These are phyloP conservation scores for Chaetothyriales sp. DNA, from an alignment of 2,329 filamentous ascomycete genomes.

Conservation along the genomic window DNA sequence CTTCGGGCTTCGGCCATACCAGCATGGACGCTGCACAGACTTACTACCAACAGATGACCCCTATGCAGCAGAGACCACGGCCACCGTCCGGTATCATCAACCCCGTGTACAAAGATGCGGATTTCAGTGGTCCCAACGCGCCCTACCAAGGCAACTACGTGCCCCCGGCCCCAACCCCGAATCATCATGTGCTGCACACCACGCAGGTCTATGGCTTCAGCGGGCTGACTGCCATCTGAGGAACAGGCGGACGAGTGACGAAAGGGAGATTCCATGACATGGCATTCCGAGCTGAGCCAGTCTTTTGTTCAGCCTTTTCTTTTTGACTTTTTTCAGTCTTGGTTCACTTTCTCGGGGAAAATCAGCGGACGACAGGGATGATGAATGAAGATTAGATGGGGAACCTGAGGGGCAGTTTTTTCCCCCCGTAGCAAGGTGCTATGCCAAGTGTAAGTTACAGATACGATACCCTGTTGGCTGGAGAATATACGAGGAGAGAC, in stretches of 20 bases:
- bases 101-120: constrained; percentile 55
- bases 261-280: neutral
- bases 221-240: constrained; percentile 9
- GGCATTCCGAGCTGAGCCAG: neutral
- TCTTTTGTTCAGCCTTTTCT: neutral
- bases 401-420: no score
- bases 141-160: constrained; percentile 73
- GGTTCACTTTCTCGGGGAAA: no score
- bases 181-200: constrained; percentile 9
- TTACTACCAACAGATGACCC: constrained; percentile 13
- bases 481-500: no score
- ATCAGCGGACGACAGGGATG: no score
- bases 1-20: constrained; percentile 18
- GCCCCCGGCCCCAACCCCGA: constrained; percentile 37
- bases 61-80: constrained; percentile 22
- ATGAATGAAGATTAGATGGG: no score
- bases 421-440: no score
- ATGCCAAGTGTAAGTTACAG: no score
- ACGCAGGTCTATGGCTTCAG: constrained; percentile 16
- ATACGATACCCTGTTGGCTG: no score
- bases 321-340: no score
- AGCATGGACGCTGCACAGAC: constrained; percentile 20
- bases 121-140: constrained; percentile 65
- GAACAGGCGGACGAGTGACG: neutral
- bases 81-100: constrained; percentile 45